phyloP scores from a whole-genome alignment of 345 rosid genomes.

The Bretschneidera sinensis region DNA sequence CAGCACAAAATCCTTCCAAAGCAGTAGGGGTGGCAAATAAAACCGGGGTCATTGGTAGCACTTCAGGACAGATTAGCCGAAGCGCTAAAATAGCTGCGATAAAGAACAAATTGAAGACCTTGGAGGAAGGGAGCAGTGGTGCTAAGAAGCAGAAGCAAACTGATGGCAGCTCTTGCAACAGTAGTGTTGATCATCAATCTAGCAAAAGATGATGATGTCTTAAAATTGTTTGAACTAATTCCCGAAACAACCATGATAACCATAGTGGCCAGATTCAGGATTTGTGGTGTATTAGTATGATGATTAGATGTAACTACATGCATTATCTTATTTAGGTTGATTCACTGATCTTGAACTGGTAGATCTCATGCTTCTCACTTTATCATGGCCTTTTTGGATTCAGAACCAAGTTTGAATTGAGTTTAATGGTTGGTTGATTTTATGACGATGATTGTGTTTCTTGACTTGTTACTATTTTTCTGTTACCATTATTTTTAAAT shows the following conservation, averaged over 20 bases:
- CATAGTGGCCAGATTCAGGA: neutral
- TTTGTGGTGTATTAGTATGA: neutral
- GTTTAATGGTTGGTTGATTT: too few species aligned
- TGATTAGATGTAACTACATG: neutral
- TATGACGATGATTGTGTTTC: too few species aligned
- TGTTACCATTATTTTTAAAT: too few species aligned
- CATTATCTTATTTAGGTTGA: neutral
- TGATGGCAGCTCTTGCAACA: constrained; percentile 16
- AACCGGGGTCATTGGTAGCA: constrained; percentile 33
- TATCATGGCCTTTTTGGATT: too few species aligned
- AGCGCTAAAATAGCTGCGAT: constrained; percentile 75
- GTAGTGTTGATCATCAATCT: neutral
- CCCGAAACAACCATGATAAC: neutral
- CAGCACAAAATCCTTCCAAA: constrained; percentile 30
- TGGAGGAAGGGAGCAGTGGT: constrained; percentile 55
- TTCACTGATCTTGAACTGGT: neutral
- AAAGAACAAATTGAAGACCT: constrained; percentile 75
- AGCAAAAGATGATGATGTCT: constrained; percentile 5
- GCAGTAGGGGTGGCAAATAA: constrained; percentile 34
- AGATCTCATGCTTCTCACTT: too few species aligned
- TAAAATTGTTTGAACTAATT: too few species aligned
- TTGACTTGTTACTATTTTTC: too few species aligned
- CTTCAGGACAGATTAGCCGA: constrained; percentile 52
- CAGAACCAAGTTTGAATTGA: too few species aligned
- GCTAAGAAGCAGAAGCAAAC: constrained; percentile 62